A percentile compares a stretch with the other conserved stretches of the same genome.
These are phyloP conservation scores for Lactarius sanguifluus DNA, from an alignment of 768 basidiomycete genomes.

Conservation along the genomic window DNA sequence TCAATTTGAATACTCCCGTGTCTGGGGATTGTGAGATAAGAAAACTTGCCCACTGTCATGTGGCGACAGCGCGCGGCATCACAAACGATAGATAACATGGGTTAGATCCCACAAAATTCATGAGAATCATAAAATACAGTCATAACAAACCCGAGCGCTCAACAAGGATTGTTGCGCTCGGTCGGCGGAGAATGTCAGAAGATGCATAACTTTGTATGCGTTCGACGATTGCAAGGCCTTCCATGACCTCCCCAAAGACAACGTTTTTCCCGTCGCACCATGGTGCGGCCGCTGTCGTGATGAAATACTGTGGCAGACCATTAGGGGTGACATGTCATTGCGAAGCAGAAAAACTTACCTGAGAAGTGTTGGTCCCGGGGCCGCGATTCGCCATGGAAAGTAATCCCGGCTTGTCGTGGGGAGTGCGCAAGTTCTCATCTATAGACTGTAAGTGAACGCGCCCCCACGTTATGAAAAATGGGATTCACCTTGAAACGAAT, in stretches of 20 bases:
- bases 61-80: neutral
- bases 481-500: conserved; percentile 65
- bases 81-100: conserved; percentile 21
- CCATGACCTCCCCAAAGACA: conserved; percentile 68
- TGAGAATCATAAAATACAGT: conserved; percentile 15
- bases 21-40: neutral
- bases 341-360: conserved; percentile 40
- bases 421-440: conserved; percentile 72
- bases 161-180: conserved; percentile 26
- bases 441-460: neutral
- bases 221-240: conserved; percentile 65
- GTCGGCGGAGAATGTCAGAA: conserved; percentile 26
- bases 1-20: conserved; percentile 7
- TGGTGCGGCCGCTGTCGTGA: conserved; percentile 68
- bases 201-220: conserved; percentile 47
- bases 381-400: conserved; percentile 92
- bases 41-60: conserved; percentile 5
- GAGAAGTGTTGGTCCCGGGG: conserved; percentile 76
- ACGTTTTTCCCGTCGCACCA: conserved; percentile 72
- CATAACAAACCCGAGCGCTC: conserved; percentile 26
- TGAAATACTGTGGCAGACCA: conserved; percentile 56
- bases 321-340: neutral
- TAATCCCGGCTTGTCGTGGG: conserved; percentile 62
- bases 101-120: conserved; percentile 10
- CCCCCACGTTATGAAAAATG: neutral